These are phyloP conservation scores for Dictyostelium capitatum DNA, from an alignment of 78 protist species.

Conservation along the genomic window DNA sequence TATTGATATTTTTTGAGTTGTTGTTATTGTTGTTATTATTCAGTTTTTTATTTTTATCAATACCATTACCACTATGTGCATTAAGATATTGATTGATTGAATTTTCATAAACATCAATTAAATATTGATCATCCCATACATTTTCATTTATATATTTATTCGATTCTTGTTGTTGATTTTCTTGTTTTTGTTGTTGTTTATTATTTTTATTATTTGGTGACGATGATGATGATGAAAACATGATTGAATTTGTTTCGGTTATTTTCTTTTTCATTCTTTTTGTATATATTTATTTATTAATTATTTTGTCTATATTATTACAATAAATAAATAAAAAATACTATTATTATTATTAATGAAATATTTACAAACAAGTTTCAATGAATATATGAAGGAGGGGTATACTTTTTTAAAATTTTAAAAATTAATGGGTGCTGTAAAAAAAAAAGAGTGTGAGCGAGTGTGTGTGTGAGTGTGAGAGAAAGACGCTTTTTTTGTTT, in stretches of 20 bases:
- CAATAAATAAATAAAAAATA: too few relatives aligned
- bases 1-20: too few relatives aligned
- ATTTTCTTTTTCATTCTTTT: neutral
- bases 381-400: too few relatives aligned
- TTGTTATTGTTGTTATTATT: neutral
- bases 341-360: too few relatives aligned
- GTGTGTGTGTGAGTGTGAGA: too few relatives aligned
- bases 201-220: neutral
- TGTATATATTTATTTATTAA: neutral
- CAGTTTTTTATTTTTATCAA: neutral
- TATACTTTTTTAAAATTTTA: neutral
- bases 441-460: too few relatives aligned
- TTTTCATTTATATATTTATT: constrained; percentile 5
- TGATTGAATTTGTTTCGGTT: constrained; percentile 14
- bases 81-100: constrained; percentile 48
- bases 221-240: neutral
- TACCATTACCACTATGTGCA: constrained; percentile 8
- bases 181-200: neutral
- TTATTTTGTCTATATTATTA: too few relatives aligned
- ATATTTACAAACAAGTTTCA: too few relatives aligned
- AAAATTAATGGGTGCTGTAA: neutral
- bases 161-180: neutral
- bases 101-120: constrained; percentile 45
- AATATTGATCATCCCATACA: constrained; percentile 53
- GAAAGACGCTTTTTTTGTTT: too few relatives aligned